A percentile compares a stretch with the other conserved stretches of the same genome.
Evolutionary conservation across 495 filamentous ascomycete species (phyloP).

Genomic region (Aspergillus kassunensis): DNA sequence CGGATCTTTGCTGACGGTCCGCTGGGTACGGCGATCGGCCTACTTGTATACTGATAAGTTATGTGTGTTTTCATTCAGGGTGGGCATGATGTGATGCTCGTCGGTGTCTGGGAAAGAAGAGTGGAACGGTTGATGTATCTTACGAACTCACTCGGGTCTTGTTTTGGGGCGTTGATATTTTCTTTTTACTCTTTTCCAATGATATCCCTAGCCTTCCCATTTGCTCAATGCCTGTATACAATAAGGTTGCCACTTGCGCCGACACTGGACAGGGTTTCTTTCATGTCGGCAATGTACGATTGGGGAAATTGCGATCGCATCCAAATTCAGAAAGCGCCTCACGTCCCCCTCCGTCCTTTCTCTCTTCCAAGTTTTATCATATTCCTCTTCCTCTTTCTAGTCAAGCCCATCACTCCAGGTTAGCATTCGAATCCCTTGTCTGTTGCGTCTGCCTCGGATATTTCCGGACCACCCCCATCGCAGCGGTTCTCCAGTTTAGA

Average conservation of each 20-base stretch:
- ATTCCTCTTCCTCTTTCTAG: too few relatives aligned
- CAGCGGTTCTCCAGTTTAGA: too few relatives aligned
- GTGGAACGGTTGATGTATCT: constrained; percentile 2
- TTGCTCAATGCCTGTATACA: too few relatives aligned
- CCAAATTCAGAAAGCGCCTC: not conserved
- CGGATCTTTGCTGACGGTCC: constrained; percentile 15
- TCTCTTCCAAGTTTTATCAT: not conserved
- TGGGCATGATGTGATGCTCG: not conserved
- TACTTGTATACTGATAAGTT: constrained; percentile 22
- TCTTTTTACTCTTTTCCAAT: not conserved
- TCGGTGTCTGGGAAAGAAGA: constrained; percentile 5
- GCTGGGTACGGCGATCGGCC: constrained; percentile 13
- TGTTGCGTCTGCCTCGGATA: too few relatives aligned
- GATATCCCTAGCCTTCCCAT: not conserved
- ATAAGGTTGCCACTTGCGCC: too few relatives aligned
- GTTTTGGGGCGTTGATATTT: not conserved
- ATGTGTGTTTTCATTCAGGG: constrained; percentile 5
- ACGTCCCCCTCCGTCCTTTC: not conserved
- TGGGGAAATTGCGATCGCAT: too few relatives aligned
- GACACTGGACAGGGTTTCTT: too few relatives aligned
- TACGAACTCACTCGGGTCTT: not conserved
- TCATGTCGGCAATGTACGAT: too few relatives aligned
- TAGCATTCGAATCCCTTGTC: too few relatives aligned
- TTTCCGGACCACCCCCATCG: too few relatives aligned
- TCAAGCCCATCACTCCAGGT: too few relatives aligned